phyloP scores from a whole-genome alignment of 768 basidiomycete genomes.

The Rhizopogon rudus region DNA sequence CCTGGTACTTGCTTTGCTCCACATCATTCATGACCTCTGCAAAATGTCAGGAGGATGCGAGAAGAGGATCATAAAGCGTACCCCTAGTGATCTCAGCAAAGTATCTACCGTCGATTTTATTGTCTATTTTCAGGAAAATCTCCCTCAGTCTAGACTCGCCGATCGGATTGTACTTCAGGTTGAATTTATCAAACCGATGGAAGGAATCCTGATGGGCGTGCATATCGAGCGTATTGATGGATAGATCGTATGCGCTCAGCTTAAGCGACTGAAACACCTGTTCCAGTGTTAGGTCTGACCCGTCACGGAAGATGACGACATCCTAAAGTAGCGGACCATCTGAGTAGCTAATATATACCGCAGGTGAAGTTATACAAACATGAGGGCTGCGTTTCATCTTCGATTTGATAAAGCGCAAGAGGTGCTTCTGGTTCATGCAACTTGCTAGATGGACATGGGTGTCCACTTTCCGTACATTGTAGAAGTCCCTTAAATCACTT shows the following conservation, averaged over 20 bases:
- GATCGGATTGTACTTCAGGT: constrained; percentile 94
- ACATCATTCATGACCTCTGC: constrained; percentile 96
- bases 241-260: constrained; percentile 94
- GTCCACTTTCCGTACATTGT: constrained; percentile 97
- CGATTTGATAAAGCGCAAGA: constrained; percentile 97
- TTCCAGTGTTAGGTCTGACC: constrained; percentile 76
- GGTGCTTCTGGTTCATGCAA: constrained; percentile 99
- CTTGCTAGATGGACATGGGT: constrained; percentile 99
- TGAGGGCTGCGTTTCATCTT: constrained; percentile 90
- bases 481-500: constrained; percentile 74
- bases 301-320: constrained; percentile 93
- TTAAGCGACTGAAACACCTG: constrained; percentile 97
- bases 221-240: constrained; percentile 99
- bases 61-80: constrained; percentile 22
- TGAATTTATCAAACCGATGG: constrained; percentile 98
- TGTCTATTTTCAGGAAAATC: constrained; percentile 98
- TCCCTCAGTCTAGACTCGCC: constrained; percentile 93
- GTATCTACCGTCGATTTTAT: constrained; percentile 87
- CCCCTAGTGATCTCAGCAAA: constrained; percentile 93
- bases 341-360: neutral
- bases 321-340: constrained; percentile 51
- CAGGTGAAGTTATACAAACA: constrained; percentile 34
- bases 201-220: constrained; percentile 98
- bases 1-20: constrained; percentile 98
- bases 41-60: neutral